Evolutionary conservation across 345 rosid species (phyloP).

Genomic region (Brassica rapa): DNA sequence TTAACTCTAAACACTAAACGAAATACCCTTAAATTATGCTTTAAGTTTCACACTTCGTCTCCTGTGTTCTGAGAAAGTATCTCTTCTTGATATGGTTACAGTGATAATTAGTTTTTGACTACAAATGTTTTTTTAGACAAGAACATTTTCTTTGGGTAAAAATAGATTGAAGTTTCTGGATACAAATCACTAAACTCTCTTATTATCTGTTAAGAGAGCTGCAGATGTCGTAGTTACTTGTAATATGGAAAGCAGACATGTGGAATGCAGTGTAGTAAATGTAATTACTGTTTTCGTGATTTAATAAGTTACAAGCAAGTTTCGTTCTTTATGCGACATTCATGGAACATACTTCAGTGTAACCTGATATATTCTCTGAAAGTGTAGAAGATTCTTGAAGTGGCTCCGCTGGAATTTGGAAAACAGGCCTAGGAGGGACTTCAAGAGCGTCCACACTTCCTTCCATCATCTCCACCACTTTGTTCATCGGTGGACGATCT

Average conservation of each 20-base stretch:
- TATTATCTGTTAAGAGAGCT: conserved; percentile 60
- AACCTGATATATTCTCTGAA: neutral
- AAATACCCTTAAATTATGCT: neutral
- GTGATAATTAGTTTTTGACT: neutral
- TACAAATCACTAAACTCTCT: conserved; percentile 11
- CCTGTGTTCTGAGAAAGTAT: neutral
- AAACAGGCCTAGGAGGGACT: neutral
- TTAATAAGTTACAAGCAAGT: neutral
- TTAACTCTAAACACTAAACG: neutral
- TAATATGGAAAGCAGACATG: neutral
- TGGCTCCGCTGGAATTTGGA: neutral
- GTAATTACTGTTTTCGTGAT: neutral
- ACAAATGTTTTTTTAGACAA: neutral
- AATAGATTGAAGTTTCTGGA: neutral
- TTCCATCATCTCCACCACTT: neutral
- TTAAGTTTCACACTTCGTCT: neutral
- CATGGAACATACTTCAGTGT: neutral
- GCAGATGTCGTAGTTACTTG: conserved; percentile 86
- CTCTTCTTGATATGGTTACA: neutral
- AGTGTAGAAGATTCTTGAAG: neutral
- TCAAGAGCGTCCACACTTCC: neutral
- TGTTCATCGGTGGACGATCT: neutral
- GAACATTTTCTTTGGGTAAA: neutral
- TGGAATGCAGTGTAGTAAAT: neutral
- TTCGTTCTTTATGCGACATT: neutral